Evolutionary conservation across 2,329 filamentous ascomycete species (phyloP), one percentile per base, ranked within the genome.

Genomic region (Venturia carpophila): DNA sequence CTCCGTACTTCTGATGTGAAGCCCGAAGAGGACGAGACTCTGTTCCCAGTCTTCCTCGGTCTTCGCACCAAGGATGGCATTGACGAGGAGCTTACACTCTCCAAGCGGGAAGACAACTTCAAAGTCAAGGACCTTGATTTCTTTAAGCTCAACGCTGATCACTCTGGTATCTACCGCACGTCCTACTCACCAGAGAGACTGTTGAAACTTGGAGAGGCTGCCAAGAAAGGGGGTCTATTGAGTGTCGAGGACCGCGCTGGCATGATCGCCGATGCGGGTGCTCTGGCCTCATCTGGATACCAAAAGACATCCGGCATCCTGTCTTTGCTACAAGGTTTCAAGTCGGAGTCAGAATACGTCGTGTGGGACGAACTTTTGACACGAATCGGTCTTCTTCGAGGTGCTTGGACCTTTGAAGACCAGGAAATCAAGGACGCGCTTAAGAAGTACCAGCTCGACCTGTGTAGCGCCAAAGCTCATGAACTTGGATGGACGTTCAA

Each of bases 71-170:
- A 92, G 76, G 83, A 89, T n/a, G 91, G 91, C 34, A 77, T 97
- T 52, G 84, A 96, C 69, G 88, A 92, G 72, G 83, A 87, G 47
- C 79, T 92, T 47, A 89, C 91, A 19, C 80, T 96, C 49, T 80
- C 79, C 68, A 81, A 86, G 68, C 87, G 93, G 47, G 91, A 96
- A 76, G 83, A 81, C 60, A 84, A 87, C 67, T 91, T 95, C 79
- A 87, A 91, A 77, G 75, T 97, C 34, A 84, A 89, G 24, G 85
- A 89, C 71, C 79, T 88, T 63, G 91, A 96, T 71, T 97, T 97
- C 79, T 97, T 89, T 86, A 97, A 97, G 82, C 80, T 97, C 67
- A 97, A 97, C 73, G 92, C 93, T 19, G 92, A 97, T 73, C 93
- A 97, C 76, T 92, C 91, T 27, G 90, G 90, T 69, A 87, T 97